Evolutionary conservation across 805 yeast species (phyloP), one percentile per base, ranked within the genome.

Genomic region (Wickerhamiella sergipiensis): DNA sequence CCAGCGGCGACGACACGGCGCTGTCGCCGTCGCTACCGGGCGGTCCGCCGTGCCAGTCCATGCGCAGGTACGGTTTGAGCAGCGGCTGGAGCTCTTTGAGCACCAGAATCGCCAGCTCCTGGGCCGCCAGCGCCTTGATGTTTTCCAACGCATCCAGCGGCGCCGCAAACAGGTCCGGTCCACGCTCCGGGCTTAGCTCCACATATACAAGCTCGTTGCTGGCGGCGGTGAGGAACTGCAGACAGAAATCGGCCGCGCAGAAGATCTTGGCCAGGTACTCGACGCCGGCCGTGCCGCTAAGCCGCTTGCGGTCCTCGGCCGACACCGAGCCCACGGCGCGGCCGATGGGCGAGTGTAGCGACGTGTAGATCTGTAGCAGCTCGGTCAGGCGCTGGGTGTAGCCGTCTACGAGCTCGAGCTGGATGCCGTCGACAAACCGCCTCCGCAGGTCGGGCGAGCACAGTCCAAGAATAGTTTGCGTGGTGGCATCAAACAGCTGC

Each of bases 381-480:
- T 66, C 68, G 38, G 68, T 63, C 39, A 80, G 61, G 13, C 67
- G 66, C 6, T 66, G 69, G 53, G 68, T 70, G 59, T 80, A 82
- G 42, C 65, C 66, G 48, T 80, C 82, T 24, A 83, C 59, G 24
- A 83, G 59, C 22, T 71, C 68, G 44, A 81, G 61, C 61, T 83
- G 89, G 44, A 83, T 75, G 21, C 73, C 76, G 18, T 77, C 67
- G 7, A 82, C 67, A 54, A 78, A 80, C 55, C 74, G 72, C 51
- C 79, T 67, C 53, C 81, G 80, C 55, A 71, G 77, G 45, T 74
- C 73, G 54, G 80, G 69, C 23, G 79, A 69, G 38, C 68, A 68
- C 10, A 68, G 52, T 31, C 60, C 50, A 19, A 58, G 42, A 64
- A 79, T 79, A 54, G 77, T 79, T 15, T 69, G 68, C 2, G 81